Percentiles rank a stretch among this genome's conserved stretches.
phyloP scores from a whole-genome alignment of 768 basidiomycete species.

The Mycena rebaudengoi region DNA sequence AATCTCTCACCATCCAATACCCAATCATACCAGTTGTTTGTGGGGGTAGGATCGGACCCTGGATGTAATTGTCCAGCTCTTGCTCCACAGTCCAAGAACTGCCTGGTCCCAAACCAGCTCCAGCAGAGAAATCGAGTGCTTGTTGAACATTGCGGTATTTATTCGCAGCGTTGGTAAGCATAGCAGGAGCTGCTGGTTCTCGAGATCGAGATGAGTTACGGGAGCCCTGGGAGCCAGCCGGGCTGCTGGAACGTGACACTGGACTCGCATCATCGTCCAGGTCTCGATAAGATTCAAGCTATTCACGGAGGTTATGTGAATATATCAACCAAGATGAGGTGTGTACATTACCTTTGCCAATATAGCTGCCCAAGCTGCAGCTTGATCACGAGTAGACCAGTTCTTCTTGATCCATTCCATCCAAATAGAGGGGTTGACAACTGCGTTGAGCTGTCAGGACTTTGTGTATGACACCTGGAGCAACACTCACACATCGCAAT shows the following conservation, averaged over 20 bases:
- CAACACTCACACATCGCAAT: too few species aligned
- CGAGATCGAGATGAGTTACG: slow-evolving; percentile 6
- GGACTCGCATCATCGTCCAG: neutral
- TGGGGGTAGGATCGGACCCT: neutral
- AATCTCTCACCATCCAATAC: neutral
- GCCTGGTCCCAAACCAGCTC: slow-evolving; percentile 1
- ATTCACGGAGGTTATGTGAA: neutral
- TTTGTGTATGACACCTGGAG: too few species aligned
- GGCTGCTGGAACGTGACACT: neutral
- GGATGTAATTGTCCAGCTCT: neutral
- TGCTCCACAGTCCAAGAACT: slow-evolving; percentile 2
- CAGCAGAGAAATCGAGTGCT: slow-evolving; percentile 3
- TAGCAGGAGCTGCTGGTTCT: slow-evolving; percentile 2
- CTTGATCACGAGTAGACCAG: neutral
- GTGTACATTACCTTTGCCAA: neutral
- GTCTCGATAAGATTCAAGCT: slow-evolving; percentile 1
- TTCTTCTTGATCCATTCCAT: slow-evolving; percentile 2
- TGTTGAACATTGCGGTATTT: slow-evolving; percentile 7
- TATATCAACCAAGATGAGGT: neutral
- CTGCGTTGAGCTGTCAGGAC: too few species aligned
- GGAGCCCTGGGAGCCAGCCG: neutral
- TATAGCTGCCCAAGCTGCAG: neutral
- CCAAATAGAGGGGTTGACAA: neutral
- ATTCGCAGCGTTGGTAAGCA: neutral
- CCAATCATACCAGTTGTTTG: too few species aligned